A percentile compares a stretch with the other conserved stretches of the same genome.
Conservation (phyloP, 108 stramenopile species). For the Parietichytrium sp. region DNA sequence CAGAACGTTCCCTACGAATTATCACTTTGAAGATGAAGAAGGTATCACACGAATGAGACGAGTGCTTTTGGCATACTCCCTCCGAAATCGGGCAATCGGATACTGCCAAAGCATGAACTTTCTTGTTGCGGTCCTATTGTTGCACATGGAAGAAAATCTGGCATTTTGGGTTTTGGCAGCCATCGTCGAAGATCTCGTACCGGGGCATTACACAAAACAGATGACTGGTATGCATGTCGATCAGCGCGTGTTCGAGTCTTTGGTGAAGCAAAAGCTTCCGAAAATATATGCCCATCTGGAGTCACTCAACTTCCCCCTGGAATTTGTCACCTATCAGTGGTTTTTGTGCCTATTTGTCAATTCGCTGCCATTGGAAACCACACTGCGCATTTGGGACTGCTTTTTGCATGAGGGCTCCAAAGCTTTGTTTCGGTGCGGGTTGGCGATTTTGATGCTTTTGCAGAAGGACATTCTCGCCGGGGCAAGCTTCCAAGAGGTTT, state of each 20-base stretch:
- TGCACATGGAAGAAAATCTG: slow-evolving; percentile 49
- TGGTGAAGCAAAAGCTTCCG: slow-evolving; percentile 47
- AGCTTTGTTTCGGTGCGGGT: slow-evolving; percentile 43
- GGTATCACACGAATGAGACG: slow-evolving; percentile 39
- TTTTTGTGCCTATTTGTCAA: slow-evolving; percentile 51
- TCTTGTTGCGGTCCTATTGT: slow-evolving; percentile 46
- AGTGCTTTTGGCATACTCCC: slow-evolving; percentile 47
- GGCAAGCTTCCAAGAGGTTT: slow-evolving; percentile 5
- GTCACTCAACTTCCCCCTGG: slow-evolving; percentile 30
- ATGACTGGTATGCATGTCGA: slow-evolving; percentile 46
- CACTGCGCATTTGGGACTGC: slow-evolving; percentile 50
- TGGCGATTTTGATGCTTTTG: slow-evolving; percentile 42
- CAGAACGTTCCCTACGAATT: slow-evolving; percentile 42
- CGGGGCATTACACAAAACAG: slow-evolving; percentile 43
- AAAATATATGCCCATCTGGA: slow-evolving; percentile 38
- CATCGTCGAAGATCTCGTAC: slow-evolving; percentile 49
- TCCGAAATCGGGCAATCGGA: slow-evolving; percentile 46
- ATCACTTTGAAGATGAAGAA: slow-evolving; percentile 39
- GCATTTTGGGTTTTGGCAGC: slow-evolving; percentile 51
- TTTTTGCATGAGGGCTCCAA: slow-evolving; percentile 47
- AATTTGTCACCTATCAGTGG: slow-evolving; percentile 46
- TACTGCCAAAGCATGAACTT: slow-evolving; percentile 57
- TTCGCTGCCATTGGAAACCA: slow-evolving; percentile 40
- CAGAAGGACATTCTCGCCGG: slow-evolving; percentile 31
- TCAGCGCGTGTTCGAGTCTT: slow-evolving; percentile 39